phyloP scores from a whole-genome alignment of 1,139 yeast species.

The Sugiyamaella xylanicola region DNA sequence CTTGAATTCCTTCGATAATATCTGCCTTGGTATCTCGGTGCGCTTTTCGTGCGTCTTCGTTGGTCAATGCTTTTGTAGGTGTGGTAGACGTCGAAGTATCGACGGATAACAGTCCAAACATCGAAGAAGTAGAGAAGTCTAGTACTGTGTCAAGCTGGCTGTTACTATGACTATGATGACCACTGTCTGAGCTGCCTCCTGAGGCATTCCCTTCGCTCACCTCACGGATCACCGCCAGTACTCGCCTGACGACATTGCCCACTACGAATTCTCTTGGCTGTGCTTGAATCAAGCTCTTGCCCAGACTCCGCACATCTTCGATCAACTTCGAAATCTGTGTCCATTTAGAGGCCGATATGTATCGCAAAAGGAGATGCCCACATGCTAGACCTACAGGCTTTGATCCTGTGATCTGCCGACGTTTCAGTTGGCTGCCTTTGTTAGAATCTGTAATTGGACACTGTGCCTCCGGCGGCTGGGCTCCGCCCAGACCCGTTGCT shows the following conservation, averaged over 20 bases:
- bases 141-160: constrained; percentile 15
- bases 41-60: constrained; percentile 10
- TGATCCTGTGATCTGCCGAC: constrained; percentile 75
- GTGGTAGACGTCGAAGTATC: constrained; percentile 29
- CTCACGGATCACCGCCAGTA: constrained; percentile 83
- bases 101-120: constrained; percentile 84
- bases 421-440: constrained; percentile 49
- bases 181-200: constrained; percentile 12
- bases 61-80: constrained; percentile 19
- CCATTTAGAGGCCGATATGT: constrained; percentile 91
- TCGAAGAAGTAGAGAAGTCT: constrained; percentile 36
- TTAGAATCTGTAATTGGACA: not conserved
- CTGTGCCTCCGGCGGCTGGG: constrained; percentile 8
- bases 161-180: constrained; percentile 5
- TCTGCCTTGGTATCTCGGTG: constrained; percentile 63
- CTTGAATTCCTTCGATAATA: constrained; percentile 91
- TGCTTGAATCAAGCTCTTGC: constrained; percentile 44
- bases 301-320: constrained; percentile 58
- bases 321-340: constrained; percentile 71
- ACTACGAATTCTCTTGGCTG: constrained; percentile 70
- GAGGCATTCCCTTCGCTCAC: constrained; percentile 65
- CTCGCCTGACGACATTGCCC: constrained; percentile 90
- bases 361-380: constrained; percentile 83
- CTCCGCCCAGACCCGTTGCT: constrained; percentile 9
- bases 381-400: constrained; percentile 82